These are phyloP conservation scores for Gracilaria caudata DNA, from an alignment of 23 red algal species.

Conservation along the genomic window DNA sequence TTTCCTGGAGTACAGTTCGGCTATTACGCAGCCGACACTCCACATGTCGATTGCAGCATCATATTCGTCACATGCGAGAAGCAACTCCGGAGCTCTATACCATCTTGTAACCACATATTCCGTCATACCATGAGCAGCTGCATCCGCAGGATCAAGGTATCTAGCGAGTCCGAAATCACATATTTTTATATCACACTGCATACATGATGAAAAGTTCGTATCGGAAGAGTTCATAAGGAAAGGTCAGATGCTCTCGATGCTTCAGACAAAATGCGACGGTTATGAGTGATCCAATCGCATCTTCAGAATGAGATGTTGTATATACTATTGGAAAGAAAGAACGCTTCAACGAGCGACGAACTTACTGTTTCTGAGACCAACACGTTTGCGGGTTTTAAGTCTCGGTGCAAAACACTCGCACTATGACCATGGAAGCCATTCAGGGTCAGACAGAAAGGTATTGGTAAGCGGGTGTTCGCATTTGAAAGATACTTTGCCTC, in stretches of 20 bases:
- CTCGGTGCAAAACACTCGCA: slow-evolving; percentile 85
- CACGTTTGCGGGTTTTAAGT: slow-evolving; percentile 92
- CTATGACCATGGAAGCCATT: not conserved
- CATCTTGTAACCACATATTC: slow-evolving; percentile 91
- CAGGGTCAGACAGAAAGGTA: not conserved
- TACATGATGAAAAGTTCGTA: not conserved
- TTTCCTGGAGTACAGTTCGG: slow-evolving; percentile 80
- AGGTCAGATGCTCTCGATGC: not conserved
- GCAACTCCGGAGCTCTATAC: slow-evolving; percentile 94
- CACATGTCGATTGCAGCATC: slow-evolving; percentile 94
- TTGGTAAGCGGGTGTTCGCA: not conserved
- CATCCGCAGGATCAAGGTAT: slow-evolving; percentile 71
- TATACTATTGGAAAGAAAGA: not conserved
- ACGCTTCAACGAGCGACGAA: not conserved
- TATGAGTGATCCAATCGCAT: too few relatives aligned
- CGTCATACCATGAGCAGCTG: slow-evolving; percentile 67
- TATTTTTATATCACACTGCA: slow-evolving; percentile 80
- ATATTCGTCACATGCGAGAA: slow-evolving; percentile 87
- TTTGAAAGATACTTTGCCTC: not conserved
- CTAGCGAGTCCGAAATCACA: slow-evolving; percentile 95
- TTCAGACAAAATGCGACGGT: too few relatives aligned
- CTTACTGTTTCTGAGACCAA: slow-evolving; percentile 77
- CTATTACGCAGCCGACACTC: slow-evolving; percentile 93
- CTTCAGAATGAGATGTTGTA: too few relatives aligned
- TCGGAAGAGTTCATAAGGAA: too few relatives aligned